A percentile compares a stretch with the other conserved stretches of the same genome.
Conservation (phyloP, 371 early-diverging fungal species). For the Rhizopus delemar region DNA sequence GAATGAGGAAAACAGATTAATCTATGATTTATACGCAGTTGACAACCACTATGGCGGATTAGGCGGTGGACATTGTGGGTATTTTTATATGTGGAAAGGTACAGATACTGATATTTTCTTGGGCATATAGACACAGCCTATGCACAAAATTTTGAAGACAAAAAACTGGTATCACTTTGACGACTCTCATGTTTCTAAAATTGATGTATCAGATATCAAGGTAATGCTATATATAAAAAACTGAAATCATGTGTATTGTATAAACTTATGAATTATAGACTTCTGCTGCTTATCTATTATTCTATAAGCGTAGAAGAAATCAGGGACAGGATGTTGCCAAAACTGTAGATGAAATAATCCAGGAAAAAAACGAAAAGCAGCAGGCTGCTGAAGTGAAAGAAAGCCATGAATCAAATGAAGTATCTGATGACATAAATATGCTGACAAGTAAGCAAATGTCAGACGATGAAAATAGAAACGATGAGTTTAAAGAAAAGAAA, state of each 20-base stretch:
- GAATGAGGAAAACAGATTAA: slow-evolving; percentile 30
- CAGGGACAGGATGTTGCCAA: slow-evolving; percentile 7
- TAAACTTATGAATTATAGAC: slow-evolving; percentile 31
- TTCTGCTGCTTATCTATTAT: slow-evolving; percentile 81
- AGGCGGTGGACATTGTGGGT: slow-evolving; percentile 92
- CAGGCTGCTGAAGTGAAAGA: slow-evolving; percentile 28
- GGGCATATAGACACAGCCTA: slow-evolving; percentile 50
- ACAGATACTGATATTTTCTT: slow-evolving; percentile 61
- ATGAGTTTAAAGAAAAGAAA: no score
- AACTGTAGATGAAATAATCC: slow-evolving; percentile 23
- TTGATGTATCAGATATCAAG: slow-evolving; percentile 55
- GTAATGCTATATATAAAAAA: no score
- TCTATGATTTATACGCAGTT: slow-evolving; percentile 85
- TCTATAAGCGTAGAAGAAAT: slow-evolving; percentile 71
- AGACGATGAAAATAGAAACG: no score
- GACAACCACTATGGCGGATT: slow-evolving; percentile 91
- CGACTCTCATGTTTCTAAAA: slow-evolving; percentile 76
- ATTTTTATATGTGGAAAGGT: background rate
- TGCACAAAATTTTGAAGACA: slow-evolving; percentile 74
- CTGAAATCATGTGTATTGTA: no score
- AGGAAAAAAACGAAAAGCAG: slow-evolving; percentile 23
- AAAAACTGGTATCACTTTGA: slow-evolving; percentile 87
- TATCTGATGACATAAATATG: no score
- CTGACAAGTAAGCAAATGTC: no score
- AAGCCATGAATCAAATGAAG: slow-evolving; percentile 1